Percentiles rank a stretch among this genome's conserved stretches.
Evolutionary conservation across 2,329 filamentous ascomycete species (phyloP).

Genomic region (Bipolaris sorokiniana): DNA sequence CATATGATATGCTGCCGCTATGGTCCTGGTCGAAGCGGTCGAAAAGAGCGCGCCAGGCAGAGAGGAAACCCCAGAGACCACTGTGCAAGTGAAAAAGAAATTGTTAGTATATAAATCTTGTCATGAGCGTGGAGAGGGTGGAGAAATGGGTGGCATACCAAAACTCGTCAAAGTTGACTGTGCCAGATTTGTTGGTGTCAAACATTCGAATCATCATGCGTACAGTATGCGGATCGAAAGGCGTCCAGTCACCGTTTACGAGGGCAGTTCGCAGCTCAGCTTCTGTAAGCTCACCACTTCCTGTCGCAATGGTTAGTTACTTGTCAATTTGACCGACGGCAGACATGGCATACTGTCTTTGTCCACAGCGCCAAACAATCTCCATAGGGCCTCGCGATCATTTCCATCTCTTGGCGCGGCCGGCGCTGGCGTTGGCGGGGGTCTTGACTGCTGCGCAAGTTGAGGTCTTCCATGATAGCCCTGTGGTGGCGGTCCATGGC

Average conservation of each 20-base stretch:
- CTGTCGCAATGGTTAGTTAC: conserved; percentile 47
- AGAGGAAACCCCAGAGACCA: conserved; percentile 93
- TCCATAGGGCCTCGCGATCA: conserved; percentile 75
- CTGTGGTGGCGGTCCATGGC: conserved; percentile 62
- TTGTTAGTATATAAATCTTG: conserved; percentile 10
- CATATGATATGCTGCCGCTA: conserved; percentile 82
- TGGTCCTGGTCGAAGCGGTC: conserved; percentile 92
- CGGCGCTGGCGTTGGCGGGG: conserved; percentile 57
- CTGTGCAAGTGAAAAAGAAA: conserved; percentile 30
- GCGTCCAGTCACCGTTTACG: conserved; percentile 94
- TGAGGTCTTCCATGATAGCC: conserved; percentile 70
- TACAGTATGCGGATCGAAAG: conserved; percentile 92
- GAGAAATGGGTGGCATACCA: conserved; percentile 56
- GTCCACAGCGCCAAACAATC: conserved; percentile 89
- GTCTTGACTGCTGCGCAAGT: conserved; percentile 53
- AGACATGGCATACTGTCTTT: conserved; percentile 66
- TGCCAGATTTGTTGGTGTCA: conserved; percentile 85
- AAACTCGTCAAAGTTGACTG: conserved; percentile 94
- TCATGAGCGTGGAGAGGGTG: background rate
- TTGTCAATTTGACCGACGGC: background rate
- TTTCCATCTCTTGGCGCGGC: conserved; percentile 62
- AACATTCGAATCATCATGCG: conserved; percentile 99
- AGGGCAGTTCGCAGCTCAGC: conserved; percentile 85
- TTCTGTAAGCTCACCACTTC: conserved; percentile 82
- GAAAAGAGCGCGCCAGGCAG: conserved; percentile 91